Percentiles rank a stretch among this genome's conserved stretches.
Conservation (phyloP, 2,329 filamentous ascomycete genomes). For the Cephalotrichum gorgonifer region DNA sequence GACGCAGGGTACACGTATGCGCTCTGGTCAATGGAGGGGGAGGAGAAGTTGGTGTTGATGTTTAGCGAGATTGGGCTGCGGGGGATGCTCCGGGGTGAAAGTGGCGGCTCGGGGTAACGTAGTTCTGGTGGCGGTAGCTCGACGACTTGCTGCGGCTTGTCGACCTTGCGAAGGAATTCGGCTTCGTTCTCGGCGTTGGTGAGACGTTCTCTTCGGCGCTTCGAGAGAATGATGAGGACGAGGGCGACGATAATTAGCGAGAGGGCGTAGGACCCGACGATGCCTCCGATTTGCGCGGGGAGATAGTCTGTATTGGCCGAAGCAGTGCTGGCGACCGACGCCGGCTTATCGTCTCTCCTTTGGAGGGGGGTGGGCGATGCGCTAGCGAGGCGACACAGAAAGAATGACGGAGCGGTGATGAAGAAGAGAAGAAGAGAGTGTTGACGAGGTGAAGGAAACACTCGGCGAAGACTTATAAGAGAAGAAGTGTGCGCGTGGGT, state of each 20-base stretch:
- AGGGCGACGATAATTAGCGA: conserved; percentile 65
- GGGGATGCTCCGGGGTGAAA: conserved; percentile 11
- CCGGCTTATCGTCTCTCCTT: conserved; percentile 6
- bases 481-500: conserved; percentile 5
- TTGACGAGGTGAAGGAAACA: conserved; percentile 8
- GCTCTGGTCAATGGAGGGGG: conserved; percentile 10
- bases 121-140: neutral
- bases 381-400: conserved; percentile 18
- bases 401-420: conserved; percentile 8
- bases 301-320: conserved; percentile 32
- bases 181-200: conserved; percentile 40
- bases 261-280: conserved; percentile 73
- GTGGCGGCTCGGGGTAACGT: conserved; percentile 3
- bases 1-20: conserved; percentile 19
- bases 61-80: conserved; percentile 10
- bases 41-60: conserved; percentile 9
- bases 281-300: conserved; percentile 72
- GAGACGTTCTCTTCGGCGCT: conserved; percentile 41
- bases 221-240: conserved; percentile 50
- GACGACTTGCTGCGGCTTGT: conserved; percentile 2
- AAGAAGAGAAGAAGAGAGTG: conserved; percentile 7
- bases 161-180: conserved; percentile 24
- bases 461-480: neutral
- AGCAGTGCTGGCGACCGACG: conserved; percentile 7
- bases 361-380: conserved; percentile 15